Conservation (phyloP, 495 filamentous ascomycete genomes). For the Stereocaulon alpinum region DNA sequence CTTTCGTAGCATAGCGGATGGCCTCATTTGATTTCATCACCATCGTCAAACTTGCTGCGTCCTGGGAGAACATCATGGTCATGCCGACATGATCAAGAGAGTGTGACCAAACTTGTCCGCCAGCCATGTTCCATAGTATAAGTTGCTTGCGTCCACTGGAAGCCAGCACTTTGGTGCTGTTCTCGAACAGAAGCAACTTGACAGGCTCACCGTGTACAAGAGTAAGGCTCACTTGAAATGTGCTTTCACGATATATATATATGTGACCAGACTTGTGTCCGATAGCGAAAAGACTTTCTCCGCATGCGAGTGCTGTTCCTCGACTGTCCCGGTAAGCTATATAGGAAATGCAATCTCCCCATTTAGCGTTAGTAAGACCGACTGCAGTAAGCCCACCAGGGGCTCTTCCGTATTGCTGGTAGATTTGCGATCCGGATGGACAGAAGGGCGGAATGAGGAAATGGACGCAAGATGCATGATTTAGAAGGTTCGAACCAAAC, state of each 20-base stretch:
- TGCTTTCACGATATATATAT: conserved; percentile 12
- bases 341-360: conserved; percentile 28
- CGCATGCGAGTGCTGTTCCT: conserved; percentile 23
- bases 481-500: conserved; percentile 23
- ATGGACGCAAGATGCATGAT: conserved; percentile 26
- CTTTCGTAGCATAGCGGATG: no score
- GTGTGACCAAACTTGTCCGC: no score
- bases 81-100: no score
- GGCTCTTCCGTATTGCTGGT: conserved; percentile 17
- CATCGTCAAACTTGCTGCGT: no score
- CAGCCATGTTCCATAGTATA: no score
- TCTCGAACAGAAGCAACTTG: conserved; percentile 15
- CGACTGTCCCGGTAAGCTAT: conserved; percentile 22
- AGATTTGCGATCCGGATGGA: conserved; percentile 27
- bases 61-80: no score
- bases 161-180: conserved; percentile 10
- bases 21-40: no score
- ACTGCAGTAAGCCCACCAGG: conserved; percentile 17
- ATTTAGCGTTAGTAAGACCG: conserved; percentile 22
- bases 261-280: conserved; percentile 20
- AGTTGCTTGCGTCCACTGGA: conserved; percentile 6
- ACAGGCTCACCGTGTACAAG: conserved; percentile 26
- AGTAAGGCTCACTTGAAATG: conserved; percentile 22
- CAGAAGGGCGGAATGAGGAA: conserved; percentile 29
- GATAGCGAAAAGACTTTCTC: conserved; percentile 23